Percentiles rank a stretch among this genome's conserved stretches.
These are phyloP conservation scores for Phytophthora citricola DNA, from an alignment of 352 stramenopile genomes.

Conservation along the genomic window DNA sequence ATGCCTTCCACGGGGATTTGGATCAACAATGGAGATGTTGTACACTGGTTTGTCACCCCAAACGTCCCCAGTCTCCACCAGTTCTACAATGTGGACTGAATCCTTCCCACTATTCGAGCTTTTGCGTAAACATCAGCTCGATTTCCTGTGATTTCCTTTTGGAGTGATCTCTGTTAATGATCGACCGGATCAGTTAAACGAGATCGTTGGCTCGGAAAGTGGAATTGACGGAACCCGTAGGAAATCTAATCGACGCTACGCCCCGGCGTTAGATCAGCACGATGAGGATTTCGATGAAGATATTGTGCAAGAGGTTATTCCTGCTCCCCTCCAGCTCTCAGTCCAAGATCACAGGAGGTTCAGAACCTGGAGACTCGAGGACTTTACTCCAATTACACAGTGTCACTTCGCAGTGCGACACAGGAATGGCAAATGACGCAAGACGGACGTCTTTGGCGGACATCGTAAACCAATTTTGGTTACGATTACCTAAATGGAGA, in stretches of 20 bases:
- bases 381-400: slow-evolving; percentile 44
- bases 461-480: slow-evolving; percentile 7
- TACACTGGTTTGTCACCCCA: slow-evolving; percentile 27
- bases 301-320: neutral
- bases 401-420: slow-evolving; percentile 41
- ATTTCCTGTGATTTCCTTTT: slow-evolving; percentile 31
- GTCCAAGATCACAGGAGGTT: slow-evolving; percentile 18
- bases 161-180: slow-evolving; percentile 12
- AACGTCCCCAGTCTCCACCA: neutral
- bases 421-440: slow-evolving; percentile 61
- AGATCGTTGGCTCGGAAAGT: neutral
- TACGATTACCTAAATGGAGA: neutral
- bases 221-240: neutral
- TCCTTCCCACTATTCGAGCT: slow-evolving; percentile 40
- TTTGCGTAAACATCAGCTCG: slow-evolving; percentile 41
- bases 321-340: slow-evolving; percentile 14
- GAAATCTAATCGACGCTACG: slow-evolving; percentile 26
- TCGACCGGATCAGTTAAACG: neutral
- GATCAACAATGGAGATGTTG: slow-evolving; percentile 47
- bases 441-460: slow-evolving; percentile 43
- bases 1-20: slow-evolving; percentile 50
- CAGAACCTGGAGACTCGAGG: slow-evolving; percentile 27
- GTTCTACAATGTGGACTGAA: slow-evolving; percentile 10
- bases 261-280: slow-evolving; percentile 28
- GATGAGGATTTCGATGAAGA: slow-evolving; percentile 19